Percentiles rank a stretch among this genome's conserved stretches.
These are phyloP conservation scores for Galium porrigens DNA, from an alignment of 305 asterid species.

Conservation along the genomic window DNA sequence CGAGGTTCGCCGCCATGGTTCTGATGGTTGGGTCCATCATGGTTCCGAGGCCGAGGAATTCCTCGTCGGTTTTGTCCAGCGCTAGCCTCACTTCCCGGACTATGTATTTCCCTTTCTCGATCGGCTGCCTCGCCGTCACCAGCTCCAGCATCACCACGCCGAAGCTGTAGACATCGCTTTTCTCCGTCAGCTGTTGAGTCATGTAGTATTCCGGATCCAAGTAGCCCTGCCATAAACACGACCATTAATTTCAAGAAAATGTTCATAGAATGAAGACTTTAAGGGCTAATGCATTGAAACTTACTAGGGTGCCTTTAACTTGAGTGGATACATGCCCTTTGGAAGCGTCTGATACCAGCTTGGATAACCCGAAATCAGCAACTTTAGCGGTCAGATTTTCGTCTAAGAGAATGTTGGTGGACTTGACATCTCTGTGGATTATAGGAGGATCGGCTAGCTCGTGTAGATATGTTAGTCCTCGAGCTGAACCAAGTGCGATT, in stretches of 20 bases:
- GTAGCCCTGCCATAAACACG: constrained; percentile 41
- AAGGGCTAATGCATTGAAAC: not conserved
- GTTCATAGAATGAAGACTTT: too few relatives aligned
- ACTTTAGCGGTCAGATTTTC: constrained; percentile 81
- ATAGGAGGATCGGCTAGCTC: constrained; percentile 89
- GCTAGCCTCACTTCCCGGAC: constrained; percentile 54
- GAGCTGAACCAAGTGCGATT: constrained; percentile 74
- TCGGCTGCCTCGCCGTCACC: constrained; percentile 64
- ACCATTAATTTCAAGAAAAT: too few relatives aligned
- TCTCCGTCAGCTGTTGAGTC: constrained; percentile 77
- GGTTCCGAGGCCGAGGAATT: constrained; percentile 38
- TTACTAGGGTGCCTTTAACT: constrained; percentile 89
- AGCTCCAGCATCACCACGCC: constrained; percentile 93
- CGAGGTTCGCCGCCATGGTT: constrained; percentile 27
- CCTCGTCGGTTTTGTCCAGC: constrained; percentile 45
- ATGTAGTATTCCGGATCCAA: constrained; percentile 81
- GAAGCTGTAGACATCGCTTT: constrained; percentile 82
- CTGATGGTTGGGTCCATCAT: constrained; percentile 55
- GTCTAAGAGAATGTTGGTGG: constrained; percentile 66
- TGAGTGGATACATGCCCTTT: constrained; percentile 89
- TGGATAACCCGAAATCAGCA: constrained; percentile 87
- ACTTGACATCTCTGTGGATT: constrained; percentile 76
- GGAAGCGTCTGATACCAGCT: constrained; percentile 64
- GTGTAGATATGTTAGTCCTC: constrained; percentile 84
- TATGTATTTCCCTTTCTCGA: constrained; percentile 70